Evolutionary conservation across 768 basidiomycete species (phyloP), one percentile per base, ranked within the genome.

Genomic region (Suillus weaverae): DNA sequence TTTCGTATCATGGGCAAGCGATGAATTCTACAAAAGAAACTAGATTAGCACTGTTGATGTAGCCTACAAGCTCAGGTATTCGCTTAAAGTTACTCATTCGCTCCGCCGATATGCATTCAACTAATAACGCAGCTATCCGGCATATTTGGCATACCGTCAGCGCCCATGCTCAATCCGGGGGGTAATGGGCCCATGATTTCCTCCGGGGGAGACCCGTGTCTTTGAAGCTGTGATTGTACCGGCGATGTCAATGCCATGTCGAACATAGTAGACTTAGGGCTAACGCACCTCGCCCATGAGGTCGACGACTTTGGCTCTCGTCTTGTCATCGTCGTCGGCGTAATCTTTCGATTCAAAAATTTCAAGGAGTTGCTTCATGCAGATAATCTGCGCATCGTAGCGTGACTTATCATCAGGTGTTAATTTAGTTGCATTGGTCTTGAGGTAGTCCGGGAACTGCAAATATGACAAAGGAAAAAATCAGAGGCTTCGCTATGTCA

Each of bases 121-220:
- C 66, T 56, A n/a, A 68, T 69, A 20, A 72, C 67, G 36, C 64
- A 67, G 30, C 57, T 56, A 0, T 70, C 79, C 1, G 83, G 81
- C 18, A 86, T 59, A 46, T 81, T 73, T 5, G 85, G 86, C 64
- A 82, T 71, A 14, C 87, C 88, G 59, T 90, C 88, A 2, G 80
- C 55, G 0, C 85, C 86, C 32, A 88, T 67, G 8, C 77, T 80
- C 35, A 86, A 76, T n/a, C 90, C 91, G 3, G 90, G 84, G 0
- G 94, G 94, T 56, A 95, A 80, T 0, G 87, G 85, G 1, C 92
- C 94, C 90, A 95, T 94, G 59, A 95, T 83, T 69, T 92, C 91
- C 22, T 84, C 71, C 3, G 94, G 94, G 0, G 92, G 94, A 4
- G 89, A 84, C 7, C 94, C 93, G 62, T 86, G 82, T 4, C 81